phyloP scores from a whole-genome alignment of 371 early-diverging fungal genomes.

The Mortierella sp. region DNA sequence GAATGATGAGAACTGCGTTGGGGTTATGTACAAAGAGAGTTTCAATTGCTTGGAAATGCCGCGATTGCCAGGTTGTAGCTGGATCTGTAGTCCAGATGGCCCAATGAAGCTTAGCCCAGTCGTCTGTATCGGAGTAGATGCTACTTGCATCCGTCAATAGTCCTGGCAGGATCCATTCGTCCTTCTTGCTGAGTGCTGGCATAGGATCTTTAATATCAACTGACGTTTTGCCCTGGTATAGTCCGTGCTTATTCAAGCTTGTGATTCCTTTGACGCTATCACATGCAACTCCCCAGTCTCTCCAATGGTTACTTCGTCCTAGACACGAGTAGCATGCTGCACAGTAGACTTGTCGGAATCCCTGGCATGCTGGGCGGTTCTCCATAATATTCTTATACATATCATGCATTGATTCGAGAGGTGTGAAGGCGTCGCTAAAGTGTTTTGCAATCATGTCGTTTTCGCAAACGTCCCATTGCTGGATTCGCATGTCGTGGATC shows the following conservation, averaged over 20 bases:
- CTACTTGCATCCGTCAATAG: slow-evolving; percentile 67
- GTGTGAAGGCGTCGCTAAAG: slow-evolving; percentile 49
- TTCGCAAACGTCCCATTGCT: slow-evolving; percentile 67
- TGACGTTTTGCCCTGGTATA: slow-evolving; percentile 15
- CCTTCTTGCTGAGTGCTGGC: slow-evolving; percentile 58
- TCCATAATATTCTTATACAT: slow-evolving; percentile 66
- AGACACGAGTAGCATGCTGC: slow-evolving; percentile 71
- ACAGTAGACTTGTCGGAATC: slow-evolving; percentile 61
- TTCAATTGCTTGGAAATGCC: slow-evolving; percentile 76
- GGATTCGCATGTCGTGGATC: slow-evolving; percentile 69
- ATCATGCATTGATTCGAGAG: slow-evolving; percentile 53
- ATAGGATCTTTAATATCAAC: slow-evolving; percentile 60
- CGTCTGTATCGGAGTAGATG: slow-evolving; percentile 67
- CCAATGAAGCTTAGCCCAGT: slow-evolving; percentile 76
- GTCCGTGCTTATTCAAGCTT: slow-evolving; percentile 25
- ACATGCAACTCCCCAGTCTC: slow-evolving; percentile 63
- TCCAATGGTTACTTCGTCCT: slow-evolving; percentile 67
- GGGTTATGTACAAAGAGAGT: slow-evolving; percentile 77
- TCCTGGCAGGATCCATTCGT: slow-evolving; percentile 73
- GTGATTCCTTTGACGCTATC: slow-evolving; percentile 67
- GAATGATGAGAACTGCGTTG: slow-evolving; percentile 69
- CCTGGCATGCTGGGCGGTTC: slow-evolving; percentile 55
- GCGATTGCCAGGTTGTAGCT: slow-evolving; percentile 65
- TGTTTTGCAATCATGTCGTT: slow-evolving; percentile 70
- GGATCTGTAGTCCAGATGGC: slow-evolving; percentile 76